Evolutionary conservation across 2,329 filamentous ascomycete genomes (phyloP), one percentile per base, ranked within the genome.

Genomic region (Xylariomycetidae sp.): DNA sequence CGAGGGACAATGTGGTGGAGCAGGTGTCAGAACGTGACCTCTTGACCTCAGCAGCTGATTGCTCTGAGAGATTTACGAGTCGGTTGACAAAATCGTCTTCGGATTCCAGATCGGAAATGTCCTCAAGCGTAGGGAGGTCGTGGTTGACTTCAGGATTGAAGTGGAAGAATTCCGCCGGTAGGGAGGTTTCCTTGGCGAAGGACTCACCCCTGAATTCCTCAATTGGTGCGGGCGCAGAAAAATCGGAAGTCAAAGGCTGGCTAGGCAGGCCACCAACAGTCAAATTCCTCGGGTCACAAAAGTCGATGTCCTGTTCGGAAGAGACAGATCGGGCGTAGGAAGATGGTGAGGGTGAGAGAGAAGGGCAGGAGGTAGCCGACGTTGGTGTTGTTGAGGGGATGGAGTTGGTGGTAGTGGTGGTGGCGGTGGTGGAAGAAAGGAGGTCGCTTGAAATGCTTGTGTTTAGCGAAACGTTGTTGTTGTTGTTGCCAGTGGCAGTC

Each of bases 251-350:
- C 31, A 72, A 55, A 7, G 65, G 69, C 25, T 70, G 58, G 49
- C 67, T 72, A 41, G 67, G 60, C 34, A 70, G 62, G 53, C 67
- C 72, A 17, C 64, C 64, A 25, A 95, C 86, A 14, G 85, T 94
- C 44, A 96, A 68, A 56, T 94, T 87, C 54, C 89, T 82, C 20
- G 90, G 89, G 57, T 96, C 89, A 63, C 90, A 95, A 60, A 92
- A 94, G 63, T 88, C 82, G 48, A 88, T 74, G 59, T 88, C 82
- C 47, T 75, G 70, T 54, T 88, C 83, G 2, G 80, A 79, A 28
- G 74, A 67, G 57, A 82, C 67, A 36, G 85, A 79, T 50, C 75
- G 70, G 48, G 86, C 80, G 45, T 86, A 81, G 18, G 87, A 86
- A 30, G 86, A 85, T 13, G 88, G 88, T 19, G 88, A 94, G 14